Conservation (phyloP, 176 grass and related monocot species). For the Oryza rufipogon region DNA sequence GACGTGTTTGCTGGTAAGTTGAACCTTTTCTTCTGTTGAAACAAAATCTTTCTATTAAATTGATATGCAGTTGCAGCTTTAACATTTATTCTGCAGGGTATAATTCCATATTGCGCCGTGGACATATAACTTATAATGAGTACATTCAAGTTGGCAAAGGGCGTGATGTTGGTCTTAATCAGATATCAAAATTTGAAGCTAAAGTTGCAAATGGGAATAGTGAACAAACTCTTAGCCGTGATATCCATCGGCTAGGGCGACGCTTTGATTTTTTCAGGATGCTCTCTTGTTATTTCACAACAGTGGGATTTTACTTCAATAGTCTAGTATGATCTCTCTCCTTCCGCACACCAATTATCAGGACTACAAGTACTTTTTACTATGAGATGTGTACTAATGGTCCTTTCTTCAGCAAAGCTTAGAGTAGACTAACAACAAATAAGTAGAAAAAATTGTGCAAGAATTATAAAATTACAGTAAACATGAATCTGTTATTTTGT, state of each 20-base stretch:
- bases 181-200: conserved; percentile 98
- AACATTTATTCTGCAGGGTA: conserved; percentile 62
- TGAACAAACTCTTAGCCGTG: conserved; percentile 91
- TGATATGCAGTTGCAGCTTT: conserved; percentile 32
- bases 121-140: conserved; percentile 86
- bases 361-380: neutral
- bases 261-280: conserved; percentile 94
- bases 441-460: neutral
- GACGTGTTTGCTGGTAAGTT: conserved; percentile 90
- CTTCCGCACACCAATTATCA: neutral
- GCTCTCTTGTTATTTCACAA: conserved; percentile 97
- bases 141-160: conserved; percentile 99
- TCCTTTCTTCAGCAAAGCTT: neutral
- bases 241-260: conserved; percentile 77
- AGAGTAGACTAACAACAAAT: neutral
- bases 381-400: neutral
- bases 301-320: conserved; percentile 97
- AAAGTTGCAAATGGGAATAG: conserved; percentile 98
- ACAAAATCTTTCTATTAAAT: neutral
- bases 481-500: neutral
- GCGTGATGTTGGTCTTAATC: conserved; percentile 97
- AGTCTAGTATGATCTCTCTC: conserved; percentile 68
- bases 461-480: neutral
- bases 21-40: conserved; percentile 12
- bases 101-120: conserved; percentile 86